Base-by-base conservation (phyloP, 2,329 filamentous ascomycete species). In the Arthroderma sp. region DNA sequence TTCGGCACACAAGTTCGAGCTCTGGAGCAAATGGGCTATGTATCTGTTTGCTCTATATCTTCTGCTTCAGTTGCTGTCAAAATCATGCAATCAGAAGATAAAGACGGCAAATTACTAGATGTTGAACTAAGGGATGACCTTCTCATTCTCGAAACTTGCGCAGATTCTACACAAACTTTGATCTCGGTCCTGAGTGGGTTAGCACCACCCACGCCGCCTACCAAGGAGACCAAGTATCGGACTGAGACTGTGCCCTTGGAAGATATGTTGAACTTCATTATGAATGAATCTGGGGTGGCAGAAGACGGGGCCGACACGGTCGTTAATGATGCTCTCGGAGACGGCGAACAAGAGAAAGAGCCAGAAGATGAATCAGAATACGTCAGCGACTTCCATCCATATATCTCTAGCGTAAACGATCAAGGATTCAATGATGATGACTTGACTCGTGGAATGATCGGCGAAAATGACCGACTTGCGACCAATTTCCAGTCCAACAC, bases 111-210 rank as follows among this genome's bases (percentile, higher is more conserved):
- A 51, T 75, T 78, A 36, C 64, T 95, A 9, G 82, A 91, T 53
- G 72, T 95, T 1, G 85, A 94, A 51, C 68, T 96, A 39, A 78
- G 78, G 49, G 88, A 94, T 56, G 83, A 94, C 51, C 72, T 98
- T 1, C 71, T 98, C 43, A 81, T 98, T 31, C 68, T 98, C 5
- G 91, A 98, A 63, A 93, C 88, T 1, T 98, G 93, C 56, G 91
- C 91, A 29, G 91, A 98, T 63, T 98, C 91, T 1, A 96, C 87
- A 0, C 87, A 95, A 60, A 98, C 91, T 0, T 72, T 98, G 9
- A 82, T 94, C 43, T 73, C 76, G 1, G 74, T 94, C 36, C 66
- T 88, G 10, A 86, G 83, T 55, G 87, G 83, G 0, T 71, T 98
- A 4, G 79, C 81, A 33, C 91, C 89, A 4, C 89, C 91, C 1